Percentiles rank a stretch among this genome's conserved stretches.
These are phyloP conservation scores for Murraya koenigii DNA, from an alignment of 345 rosid species.

Conservation along the genomic window DNA sequence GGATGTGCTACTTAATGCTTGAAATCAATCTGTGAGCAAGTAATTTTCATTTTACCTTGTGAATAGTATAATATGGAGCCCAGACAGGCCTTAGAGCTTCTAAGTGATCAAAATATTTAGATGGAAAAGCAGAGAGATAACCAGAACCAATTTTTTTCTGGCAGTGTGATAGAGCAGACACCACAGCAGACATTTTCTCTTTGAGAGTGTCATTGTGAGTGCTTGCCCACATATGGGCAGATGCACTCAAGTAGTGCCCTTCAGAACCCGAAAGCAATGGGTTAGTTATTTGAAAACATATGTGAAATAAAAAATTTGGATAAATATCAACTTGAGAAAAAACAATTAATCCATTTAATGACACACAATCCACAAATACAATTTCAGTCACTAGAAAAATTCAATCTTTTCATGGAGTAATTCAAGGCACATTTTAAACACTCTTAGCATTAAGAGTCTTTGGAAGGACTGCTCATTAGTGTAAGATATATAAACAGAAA, in stretches of 20 bases:
- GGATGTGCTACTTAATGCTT: too few relatives aligned
- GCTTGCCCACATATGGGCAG: slow-evolving; percentile 62
- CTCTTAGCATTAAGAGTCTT: background rate
- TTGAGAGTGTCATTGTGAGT: slow-evolving; percentile 39
- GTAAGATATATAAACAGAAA: too few relatives aligned
- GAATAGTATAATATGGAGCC: slow-evolving; percentile 69
- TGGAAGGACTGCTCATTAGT: too few relatives aligned
- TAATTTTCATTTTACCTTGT: slow-evolving; percentile 29
- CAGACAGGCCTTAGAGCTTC: slow-evolving; percentile 48
- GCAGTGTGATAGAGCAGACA: slow-evolving; percentile 41
- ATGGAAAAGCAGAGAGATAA: slow-evolving; percentile 58
- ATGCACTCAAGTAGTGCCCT: slow-evolving; percentile 64
- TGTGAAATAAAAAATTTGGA: too few relatives aligned
- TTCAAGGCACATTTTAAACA: background rate
- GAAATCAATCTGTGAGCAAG: too few relatives aligned
- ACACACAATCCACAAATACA: too few relatives aligned
- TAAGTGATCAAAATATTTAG: slow-evolving; percentile 40
- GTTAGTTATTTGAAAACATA: background rate
- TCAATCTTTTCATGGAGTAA: background rate
- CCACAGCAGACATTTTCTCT: slow-evolving; percentile 38
- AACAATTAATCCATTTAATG: too few relatives aligned
- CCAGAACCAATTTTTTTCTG: slow-evolving; percentile 49
- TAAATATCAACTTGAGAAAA: background rate
- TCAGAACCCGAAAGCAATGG: slow-evolving; percentile 13
- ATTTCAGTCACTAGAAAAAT: too few relatives aligned